phyloP scores from a whole-genome alignment of 169 alveolate species.

The Plasmodium billcollinsi region DNA sequence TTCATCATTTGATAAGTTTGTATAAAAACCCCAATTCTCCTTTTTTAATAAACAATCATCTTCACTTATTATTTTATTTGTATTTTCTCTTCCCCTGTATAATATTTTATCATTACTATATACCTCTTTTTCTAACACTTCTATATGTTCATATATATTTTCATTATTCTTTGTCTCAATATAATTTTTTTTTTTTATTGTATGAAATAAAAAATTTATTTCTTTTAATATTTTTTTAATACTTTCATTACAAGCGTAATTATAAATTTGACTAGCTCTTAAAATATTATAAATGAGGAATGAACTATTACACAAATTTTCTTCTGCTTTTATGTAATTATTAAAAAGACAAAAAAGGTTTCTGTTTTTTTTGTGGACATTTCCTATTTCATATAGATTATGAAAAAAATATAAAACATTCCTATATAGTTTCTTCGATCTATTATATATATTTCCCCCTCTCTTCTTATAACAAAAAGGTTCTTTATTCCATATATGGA shows the following conservation, averaged over 20 bases:
- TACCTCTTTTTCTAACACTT: not conserved
- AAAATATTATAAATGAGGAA: not conserved
- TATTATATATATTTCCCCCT: no score
- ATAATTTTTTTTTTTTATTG: conserved; percentile 5
- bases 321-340: not conserved
- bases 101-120: no score
- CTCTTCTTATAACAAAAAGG: no score
- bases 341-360: not conserved
- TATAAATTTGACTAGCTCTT: conserved; percentile 22
- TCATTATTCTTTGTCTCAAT: no score
- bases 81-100: no score
- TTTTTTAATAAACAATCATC: not conserved
- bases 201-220: conserved; percentile 32
- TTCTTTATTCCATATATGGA: no score
- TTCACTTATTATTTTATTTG: not conserved
- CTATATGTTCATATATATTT: conserved; percentile 4
- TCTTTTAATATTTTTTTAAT: conserved; percentile 18
- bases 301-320: not conserved
- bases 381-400: not conserved
- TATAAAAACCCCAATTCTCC: no score
- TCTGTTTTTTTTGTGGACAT: no score
- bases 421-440: no score
- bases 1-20: no score
- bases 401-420: not conserved
- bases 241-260: conserved; percentile 16